Evolutionary conservation across 768 basidiomycete species (phyloP).

Genomic region (Podaxis rugospora): DNA sequence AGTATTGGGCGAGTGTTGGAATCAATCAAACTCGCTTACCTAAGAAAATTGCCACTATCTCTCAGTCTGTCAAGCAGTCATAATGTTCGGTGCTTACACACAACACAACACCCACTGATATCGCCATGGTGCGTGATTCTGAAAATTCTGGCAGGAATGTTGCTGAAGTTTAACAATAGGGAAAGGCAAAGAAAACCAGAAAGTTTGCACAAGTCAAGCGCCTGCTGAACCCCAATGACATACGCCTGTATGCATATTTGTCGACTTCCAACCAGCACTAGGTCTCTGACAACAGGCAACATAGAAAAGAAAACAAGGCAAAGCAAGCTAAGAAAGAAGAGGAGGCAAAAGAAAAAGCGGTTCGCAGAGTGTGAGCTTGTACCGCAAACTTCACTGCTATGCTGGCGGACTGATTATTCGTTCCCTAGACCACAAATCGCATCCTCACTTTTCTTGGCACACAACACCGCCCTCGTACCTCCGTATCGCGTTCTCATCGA

Average conservation of each 20-base stretch:
- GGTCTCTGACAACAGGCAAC: conserved; percentile 7
- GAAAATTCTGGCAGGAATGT: not conserved
- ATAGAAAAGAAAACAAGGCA: conserved; percentile 88
- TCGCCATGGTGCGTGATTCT: not conserved
- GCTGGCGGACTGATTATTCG: not conserved
- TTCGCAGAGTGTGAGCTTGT: conserved; percentile 68
- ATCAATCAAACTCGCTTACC: not conserved
- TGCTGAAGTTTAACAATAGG: conserved; percentile 38
- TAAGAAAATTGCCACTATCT: not conserved
- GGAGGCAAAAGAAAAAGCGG: conserved; percentile 72
- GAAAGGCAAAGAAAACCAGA: conserved; percentile 88
- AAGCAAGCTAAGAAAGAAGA: conserved; percentile 86
- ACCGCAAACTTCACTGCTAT: not conserved
- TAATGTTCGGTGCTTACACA: not conserved
- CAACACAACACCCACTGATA: not conserved
- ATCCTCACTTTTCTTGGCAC: conserved; percentile 91
- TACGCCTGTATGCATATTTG: conserved; percentile 58
- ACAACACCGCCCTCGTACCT: conserved; percentile 93
- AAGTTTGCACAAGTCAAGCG: conserved; percentile 95
- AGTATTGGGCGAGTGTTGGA: too few species aligned
- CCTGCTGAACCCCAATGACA: conserved; percentile 90
- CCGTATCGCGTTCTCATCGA: conserved; percentile 97
- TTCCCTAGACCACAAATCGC: conserved; percentile 68
- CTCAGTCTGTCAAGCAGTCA: not conserved
- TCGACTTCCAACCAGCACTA: not conserved